Evolutionary conservation across 2,329 filamentous ascomycete genomes (phyloP).

Genomic region (Microcyclosporella mali): DNA sequence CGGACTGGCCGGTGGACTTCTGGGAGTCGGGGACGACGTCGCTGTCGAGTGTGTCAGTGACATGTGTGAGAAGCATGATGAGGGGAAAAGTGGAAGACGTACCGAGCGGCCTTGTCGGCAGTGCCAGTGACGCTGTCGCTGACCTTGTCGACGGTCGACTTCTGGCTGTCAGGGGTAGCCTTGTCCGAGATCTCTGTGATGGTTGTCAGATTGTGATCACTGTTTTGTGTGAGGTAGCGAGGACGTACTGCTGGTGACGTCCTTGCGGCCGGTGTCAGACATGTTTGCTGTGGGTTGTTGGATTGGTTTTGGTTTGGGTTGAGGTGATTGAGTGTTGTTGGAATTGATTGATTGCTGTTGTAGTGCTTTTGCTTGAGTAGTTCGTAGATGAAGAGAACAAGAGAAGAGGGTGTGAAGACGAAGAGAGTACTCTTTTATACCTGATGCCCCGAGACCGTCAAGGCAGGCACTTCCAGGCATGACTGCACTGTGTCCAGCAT

Average conservation of each 20-base stretch:
- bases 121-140: constrained; percentile 52
- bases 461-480: neutral
- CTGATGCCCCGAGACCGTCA: neutral
- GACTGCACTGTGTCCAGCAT: neutral
- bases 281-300: constrained; percentile 39
- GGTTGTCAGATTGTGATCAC: constrained; percentile 19
- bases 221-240: neutral
- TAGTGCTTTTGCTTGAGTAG: constrained; percentile 1
- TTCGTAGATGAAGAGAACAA: constrained; percentile 1
- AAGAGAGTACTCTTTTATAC: constrained; percentile 6
- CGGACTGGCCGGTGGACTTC: constrained; percentile 51
- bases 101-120: constrained; percentile 44
- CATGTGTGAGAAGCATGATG: neutral
- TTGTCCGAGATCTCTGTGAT: constrained; percentile 50
- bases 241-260: constrained; percentile 45
- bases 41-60: constrained; percentile 28
- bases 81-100: neutral
- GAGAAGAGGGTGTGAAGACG: constrained; percentile 1
- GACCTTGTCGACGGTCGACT: constrained; percentile 55
- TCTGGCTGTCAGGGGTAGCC: constrained; percentile 53
- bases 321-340: constrained; percentile 10
- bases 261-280: constrained; percentile 59
- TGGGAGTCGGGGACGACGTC: constrained; percentile 46
- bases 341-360: constrained; percentile 5
- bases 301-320: constrained; percentile 18